Evolutionary conservation across 805 yeast species (phyloP).

Genomic region (Ogataea zsoltii): DNA sequence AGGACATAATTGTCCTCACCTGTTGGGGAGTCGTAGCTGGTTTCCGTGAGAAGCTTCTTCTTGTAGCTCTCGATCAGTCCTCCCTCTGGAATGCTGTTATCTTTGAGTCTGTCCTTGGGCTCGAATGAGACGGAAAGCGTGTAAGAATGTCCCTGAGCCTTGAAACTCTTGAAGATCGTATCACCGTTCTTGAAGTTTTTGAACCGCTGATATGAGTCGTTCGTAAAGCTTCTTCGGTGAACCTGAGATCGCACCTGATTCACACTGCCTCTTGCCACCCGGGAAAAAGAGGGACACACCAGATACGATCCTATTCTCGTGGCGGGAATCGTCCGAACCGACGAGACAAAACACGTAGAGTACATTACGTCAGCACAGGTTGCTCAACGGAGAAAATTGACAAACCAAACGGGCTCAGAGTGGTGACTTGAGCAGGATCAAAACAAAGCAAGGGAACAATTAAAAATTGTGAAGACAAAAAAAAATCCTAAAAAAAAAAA

Average conservation of each 20-base stretch:
- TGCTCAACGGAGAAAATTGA: neutral
- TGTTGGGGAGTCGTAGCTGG: slow-evolving; percentile 50
- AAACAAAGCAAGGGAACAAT: too few species aligned
- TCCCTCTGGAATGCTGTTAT: slow-evolving; percentile 36
- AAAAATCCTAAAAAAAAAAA: neutral
- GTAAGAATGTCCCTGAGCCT: slow-evolving; percentile 40
- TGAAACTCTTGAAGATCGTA: slow-evolving; percentile 27
- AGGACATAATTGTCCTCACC: slow-evolving; percentile 79
- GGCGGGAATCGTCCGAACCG: neutral
- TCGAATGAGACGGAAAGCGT: slow-evolving; percentile 69
- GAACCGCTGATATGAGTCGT: slow-evolving; percentile 27
- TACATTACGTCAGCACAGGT: neutral
- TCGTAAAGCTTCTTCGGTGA: slow-evolving; percentile 20
- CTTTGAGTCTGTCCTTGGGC: slow-evolving; percentile 63
- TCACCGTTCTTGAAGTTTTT: slow-evolving; percentile 32
- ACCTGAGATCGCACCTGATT: neutral
- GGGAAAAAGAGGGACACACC: neutral
- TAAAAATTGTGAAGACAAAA: too few species aligned
- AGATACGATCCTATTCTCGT: neutral
- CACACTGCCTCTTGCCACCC: neutral
- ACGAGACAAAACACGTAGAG: neutral
- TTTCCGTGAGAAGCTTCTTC: slow-evolving; percentile 22
- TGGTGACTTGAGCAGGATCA: too few species aligned
- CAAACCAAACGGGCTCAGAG: too few species aligned
- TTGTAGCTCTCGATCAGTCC: slow-evolving; percentile 31